Evolutionary conservation across 352 stramenopile genomes (phyloP), one percentile per base, ranked within the genome.

Genomic region (Aphanomyces astaci): DNA sequence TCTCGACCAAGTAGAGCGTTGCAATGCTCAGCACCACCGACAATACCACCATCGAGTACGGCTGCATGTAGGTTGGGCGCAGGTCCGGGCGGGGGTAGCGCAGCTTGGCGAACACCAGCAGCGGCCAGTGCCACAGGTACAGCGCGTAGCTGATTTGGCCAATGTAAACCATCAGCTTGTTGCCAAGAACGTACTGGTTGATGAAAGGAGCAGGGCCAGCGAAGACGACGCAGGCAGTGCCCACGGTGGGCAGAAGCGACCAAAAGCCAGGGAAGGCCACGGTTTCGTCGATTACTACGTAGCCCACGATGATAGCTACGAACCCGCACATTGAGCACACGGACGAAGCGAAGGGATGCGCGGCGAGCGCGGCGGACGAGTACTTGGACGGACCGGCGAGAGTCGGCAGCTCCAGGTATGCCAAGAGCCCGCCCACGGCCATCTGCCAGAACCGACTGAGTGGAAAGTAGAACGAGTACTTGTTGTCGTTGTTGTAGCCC

Each of bases 101-200:
- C 39, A 43, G n/a, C 24, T 63, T 69, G 46, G 52, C 48, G 24
- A 66, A 53, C 24, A 66, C 57, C 4, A 64, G 55, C 55, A 64
- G 62, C 62, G n/a, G n/a, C n/a, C n/a, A n/a, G n/a, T n/a, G n/a
- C n/a, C 63, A 70, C 24, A 70, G 63, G 63, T 70, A 70, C 10
- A 70, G 30, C 4, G 27, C 22, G 45, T 70, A 70, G 54, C 63
- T 70, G 48, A 70, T 70, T 9, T 64, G 63, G 24, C 63, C 63
- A 51, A 70, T 64, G 32, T 52, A 70, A 5, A 63, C 32, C 9
- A 25, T 22, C n/a, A 32, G 22, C 11, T 5, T 11, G 63, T 28
- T 46, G 25, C 63, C 43, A n/a, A 70, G 53, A 19, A 53, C 43
- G 63, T 55, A 70, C 2, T 43, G 3, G 53, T 70, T 49, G 5